Conservation (phyloP, 257 asterid genomes). For the Solanum corneliomulleri region DNA sequence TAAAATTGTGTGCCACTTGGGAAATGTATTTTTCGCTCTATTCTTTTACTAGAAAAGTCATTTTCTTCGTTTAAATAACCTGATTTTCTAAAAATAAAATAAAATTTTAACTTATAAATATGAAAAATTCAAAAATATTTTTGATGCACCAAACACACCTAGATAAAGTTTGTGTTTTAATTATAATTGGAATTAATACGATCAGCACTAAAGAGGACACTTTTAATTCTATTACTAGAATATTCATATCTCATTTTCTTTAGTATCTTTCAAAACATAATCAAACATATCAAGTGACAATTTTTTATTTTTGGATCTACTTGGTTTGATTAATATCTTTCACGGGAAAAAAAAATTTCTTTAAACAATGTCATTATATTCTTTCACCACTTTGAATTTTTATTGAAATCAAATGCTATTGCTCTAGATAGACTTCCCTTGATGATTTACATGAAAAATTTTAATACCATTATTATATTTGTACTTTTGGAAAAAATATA, state of each 20-base stretch:
- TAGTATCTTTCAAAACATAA: neutral
- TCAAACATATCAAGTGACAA: neutral
- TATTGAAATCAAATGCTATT: neutral
- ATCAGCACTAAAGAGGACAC: neutral
- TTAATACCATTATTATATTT: neutral
- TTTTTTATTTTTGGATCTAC: neutral
- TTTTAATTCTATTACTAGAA: neutral
- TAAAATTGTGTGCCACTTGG: neutral
- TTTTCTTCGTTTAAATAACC: neutral
- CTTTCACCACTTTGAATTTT: neutral
- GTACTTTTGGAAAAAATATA: neutral
- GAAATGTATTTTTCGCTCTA: no score
- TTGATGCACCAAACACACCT: neutral
- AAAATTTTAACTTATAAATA: neutral
- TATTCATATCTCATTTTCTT: neutral
- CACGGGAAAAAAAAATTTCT: neutral
- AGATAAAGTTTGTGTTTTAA: neutral
- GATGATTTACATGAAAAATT: neutral
- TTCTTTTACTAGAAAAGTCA: neutral
- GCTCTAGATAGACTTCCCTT: neutral
- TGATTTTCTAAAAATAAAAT: neutral
- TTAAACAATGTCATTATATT: neutral
- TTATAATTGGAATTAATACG: neutral
- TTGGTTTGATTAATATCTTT: neutral
- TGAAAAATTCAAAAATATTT: neutral